Percentiles rank a stretch among this genome's conserved stretches.
Evolutionary conservation across 1,139 yeast species (phyloP).

Genomic region (Suhomyces taliae): DNA sequence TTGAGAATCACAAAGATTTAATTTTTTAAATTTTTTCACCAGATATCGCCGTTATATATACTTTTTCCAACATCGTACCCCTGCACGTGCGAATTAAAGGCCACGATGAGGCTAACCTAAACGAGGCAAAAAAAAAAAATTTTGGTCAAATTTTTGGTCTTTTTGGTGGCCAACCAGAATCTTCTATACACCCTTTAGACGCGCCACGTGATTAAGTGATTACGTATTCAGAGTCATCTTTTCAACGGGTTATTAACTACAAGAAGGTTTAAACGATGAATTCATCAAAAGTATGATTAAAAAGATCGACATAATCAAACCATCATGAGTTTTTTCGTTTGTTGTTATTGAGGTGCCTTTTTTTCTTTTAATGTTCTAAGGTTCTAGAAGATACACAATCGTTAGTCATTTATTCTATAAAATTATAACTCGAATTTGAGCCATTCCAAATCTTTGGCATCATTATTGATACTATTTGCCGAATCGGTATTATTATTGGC

Average conservation of each 20-base stretch:
- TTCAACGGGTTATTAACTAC: too few relatives aligned
- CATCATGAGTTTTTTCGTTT: too few relatives aligned
- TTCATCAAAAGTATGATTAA: too few relatives aligned
- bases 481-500: neutral
- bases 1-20: too few relatives aligned
- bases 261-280: too few relatives aligned
- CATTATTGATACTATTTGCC: constrained; percentile 13
- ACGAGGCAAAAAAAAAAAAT: neutral
- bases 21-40: neutral
- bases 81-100: neutral
- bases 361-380: neutral
- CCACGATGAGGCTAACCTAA: neutral
- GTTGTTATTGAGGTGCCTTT: too few relatives aligned
- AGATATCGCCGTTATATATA: neutral
- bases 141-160: too few relatives aligned
- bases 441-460: constrained; percentile 44
- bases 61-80: neutral
- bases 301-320: too few relatives aligned
- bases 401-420: constrained; percentile 3
- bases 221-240: too few relatives aligned
- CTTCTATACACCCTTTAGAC: too few relatives aligned
- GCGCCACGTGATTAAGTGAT: too few relatives aligned
- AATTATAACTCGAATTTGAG: constrained; percentile 43
- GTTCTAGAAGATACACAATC: neutral
- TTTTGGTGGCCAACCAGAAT: neutral